Evolutionary conservation across 371 early-diverging fungal species (phyloP).

Genomic region (Dichotomocladium elegans): DNA sequence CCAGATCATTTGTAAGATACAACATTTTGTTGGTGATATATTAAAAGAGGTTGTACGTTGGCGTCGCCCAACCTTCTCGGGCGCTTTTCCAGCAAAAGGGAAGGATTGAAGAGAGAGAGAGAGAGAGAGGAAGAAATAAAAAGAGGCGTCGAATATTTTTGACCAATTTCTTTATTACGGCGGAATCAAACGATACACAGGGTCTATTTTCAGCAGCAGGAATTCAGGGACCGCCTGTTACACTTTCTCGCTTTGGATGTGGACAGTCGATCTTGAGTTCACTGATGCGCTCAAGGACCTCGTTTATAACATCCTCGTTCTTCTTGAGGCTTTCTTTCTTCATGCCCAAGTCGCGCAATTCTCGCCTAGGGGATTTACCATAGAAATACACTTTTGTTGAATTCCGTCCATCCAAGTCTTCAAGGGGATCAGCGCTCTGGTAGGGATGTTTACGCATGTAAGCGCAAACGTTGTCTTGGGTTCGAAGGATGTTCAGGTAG

Average conservation of each 20-base stretch:
- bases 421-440: neutral
- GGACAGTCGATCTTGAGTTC: too few relatives aligned
- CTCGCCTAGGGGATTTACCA: neutral
- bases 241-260: too few relatives aligned
- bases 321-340: neutral
- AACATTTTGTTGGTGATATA: slow-evolving; percentile 39
- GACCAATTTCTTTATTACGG: too few relatives aligned
- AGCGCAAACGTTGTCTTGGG: slow-evolving; percentile 10
- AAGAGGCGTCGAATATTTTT: neutral
- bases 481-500: slow-evolving; percentile 3
- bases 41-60: too few relatives aligned
- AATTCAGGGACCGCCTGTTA: too few relatives aligned
- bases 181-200: too few relatives aligned
- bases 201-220: too few relatives aligned
- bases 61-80: too few relatives aligned
- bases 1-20: slow-evolving; percentile 59
- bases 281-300: too few relatives aligned
- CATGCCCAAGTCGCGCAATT: neutral
- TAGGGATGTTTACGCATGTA: slow-evolving; percentile 12
- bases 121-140: slow-evolving; percentile 5
- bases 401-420: slow-evolving; percentile 1
- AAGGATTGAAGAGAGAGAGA: neutral
- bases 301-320: neutral
- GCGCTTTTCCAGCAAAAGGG: too few relatives aligned
- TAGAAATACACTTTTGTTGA: slow-evolving; percentile 3